Evolutionary conservation across 176 grass and related monocot genomes (phyloP).

Genomic region (Ensete glaucum): DNA sequence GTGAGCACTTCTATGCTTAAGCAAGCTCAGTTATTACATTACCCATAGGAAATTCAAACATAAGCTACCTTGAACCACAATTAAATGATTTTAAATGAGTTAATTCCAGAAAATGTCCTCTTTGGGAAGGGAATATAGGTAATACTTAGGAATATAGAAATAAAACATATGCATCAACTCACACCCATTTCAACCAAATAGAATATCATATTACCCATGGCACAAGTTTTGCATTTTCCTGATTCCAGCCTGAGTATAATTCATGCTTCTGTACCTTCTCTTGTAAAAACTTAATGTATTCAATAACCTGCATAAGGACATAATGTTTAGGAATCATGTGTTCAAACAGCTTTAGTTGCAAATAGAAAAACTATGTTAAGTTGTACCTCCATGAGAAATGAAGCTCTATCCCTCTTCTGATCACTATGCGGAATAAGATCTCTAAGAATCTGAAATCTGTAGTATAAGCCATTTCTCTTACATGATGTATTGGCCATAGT

Average conservation of each 20-base stretch:
- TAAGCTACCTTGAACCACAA: too few relatives aligned
- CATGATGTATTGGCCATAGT: too few relatives aligned
- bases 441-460: constrained; percentile 67
- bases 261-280: constrained; percentile 57
- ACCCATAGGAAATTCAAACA: too few relatives aligned
- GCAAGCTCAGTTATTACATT: too few relatives aligned
- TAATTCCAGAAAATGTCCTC: too few relatives aligned
- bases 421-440: constrained; percentile 59
- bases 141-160: too few relatives aligned
- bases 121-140: too few relatives aligned
- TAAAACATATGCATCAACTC: too few relatives aligned
- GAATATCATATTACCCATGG: constrained; percentile 43
- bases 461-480: background rate
- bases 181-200: too few relatives aligned
- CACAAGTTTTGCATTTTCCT: constrained; percentile 41
- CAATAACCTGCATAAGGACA: constrained; percentile 37
- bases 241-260: constrained; percentile 34
- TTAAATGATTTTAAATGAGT: too few relatives aligned
- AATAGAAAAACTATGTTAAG: background rate
- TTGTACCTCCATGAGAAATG: constrained; percentile 40
- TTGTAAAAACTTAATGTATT: constrained; percentile 66
- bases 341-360: background rate
- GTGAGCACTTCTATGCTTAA: too few relatives aligned
- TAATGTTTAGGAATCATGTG: background rate
- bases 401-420: constrained; percentile 64